Base-by-base conservation (phyloP, 176 grass and related monocot species). In the Musa itinerans region DNA sequence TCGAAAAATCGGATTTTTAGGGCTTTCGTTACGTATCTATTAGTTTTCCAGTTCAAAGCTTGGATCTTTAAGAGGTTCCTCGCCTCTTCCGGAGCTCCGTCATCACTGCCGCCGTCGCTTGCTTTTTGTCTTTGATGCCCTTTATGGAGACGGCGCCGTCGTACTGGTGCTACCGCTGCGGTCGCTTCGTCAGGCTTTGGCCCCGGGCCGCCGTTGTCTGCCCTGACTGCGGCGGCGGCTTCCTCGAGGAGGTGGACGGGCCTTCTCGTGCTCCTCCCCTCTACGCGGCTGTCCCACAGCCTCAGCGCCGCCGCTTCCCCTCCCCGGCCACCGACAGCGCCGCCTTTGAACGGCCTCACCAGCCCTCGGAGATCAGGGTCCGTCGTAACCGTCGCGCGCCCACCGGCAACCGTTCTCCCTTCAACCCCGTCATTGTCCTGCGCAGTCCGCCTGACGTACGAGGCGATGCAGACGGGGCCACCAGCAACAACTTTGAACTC, bases 211-310 rank as follows among this genome's bases (percentile, higher is more conserved):
- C 10, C 11, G 63, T 11, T 12, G 2, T 13, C 9, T 65, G 63
- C 63, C 63, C 63, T n/a, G 63, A 65, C 63, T 65, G 63, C 63
- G 63, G 63, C 63, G 22, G n/a, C 20, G 63, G 63, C 21, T 65
- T 65, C 23, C 34, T 43, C 34, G 34, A 43, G 34, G 34, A 43
- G 34, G 63, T 29, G 2, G 63, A 25, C 12, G 22, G 10, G 63
- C 63, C 63, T 12, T 12, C 10, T 22, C 22, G 10, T 3, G 11
- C 13, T 65, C 63, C 20, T 25, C 23, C 63, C 10, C 25, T 22
- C 10, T 65, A n/a, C 23, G 11, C 23, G 23, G 5, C 10, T 25
- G 22, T 1, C 11, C 11, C 10, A 1, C 21, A 65, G 24, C 11
- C 23, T 65, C 63, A 25, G 22, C 63, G 63, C 7, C 21, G 22